phyloP scores from a whole-genome alignment of 2,329 filamentous ascomycete species.

The Xylaria sp. region DNA sequence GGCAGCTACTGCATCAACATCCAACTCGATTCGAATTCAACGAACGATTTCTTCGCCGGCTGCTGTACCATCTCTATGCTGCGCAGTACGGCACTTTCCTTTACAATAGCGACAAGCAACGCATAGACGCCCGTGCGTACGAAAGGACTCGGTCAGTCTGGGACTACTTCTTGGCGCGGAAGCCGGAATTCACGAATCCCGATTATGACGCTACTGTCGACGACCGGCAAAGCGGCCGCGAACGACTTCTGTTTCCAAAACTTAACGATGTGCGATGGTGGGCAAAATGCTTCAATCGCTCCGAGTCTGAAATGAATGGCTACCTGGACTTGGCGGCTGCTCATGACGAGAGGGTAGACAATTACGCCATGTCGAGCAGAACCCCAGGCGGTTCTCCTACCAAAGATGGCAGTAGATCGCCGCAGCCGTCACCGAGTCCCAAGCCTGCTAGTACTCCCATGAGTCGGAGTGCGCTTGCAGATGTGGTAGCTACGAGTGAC shows the following conservation, averaged over 20 bases:
- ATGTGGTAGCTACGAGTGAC: slow-evolving; percentile 54
- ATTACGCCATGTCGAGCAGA: slow-evolving; percentile 27
- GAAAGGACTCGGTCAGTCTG: slow-evolving; percentile 82
- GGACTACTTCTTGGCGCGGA: slow-evolving; percentile 86
- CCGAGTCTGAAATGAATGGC: slow-evolving; percentile 89
- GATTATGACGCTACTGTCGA: slow-evolving; percentile 71
- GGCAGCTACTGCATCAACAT: slow-evolving; percentile 80
- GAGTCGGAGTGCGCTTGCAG: slow-evolving; percentile 51
- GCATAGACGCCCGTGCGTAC: slow-evolving; percentile 61
- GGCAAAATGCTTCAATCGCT: slow-evolving; percentile 79
- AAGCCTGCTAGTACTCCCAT: slow-evolving; percentile 36
- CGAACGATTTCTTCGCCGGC: slow-evolving; percentile 80
- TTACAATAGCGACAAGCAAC: slow-evolving; percentile 89
- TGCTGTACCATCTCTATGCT: slow-evolving; percentile 91
- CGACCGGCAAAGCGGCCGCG: slow-evolving; percentile 71
- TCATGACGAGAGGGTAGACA: slow-evolving; percentile 38
- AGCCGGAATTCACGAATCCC: slow-evolving; percentile 74
- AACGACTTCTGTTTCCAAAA: slow-evolving; percentile 77
- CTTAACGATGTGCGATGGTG: slow-evolving; percentile 85
- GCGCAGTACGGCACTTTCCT: slow-evolving; percentile 97
- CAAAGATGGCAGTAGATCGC: slow-evolving; percentile 25
- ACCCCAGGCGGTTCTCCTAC: slow-evolving; percentile 23
- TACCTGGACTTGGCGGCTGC: slow-evolving; percentile 51
- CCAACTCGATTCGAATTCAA: slow-evolving; percentile 93
- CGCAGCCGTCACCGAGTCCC: slow-evolving; percentile 32